Conservation (phyloP, 306 rosid species). For the Ziziphus jujuba region DNA sequence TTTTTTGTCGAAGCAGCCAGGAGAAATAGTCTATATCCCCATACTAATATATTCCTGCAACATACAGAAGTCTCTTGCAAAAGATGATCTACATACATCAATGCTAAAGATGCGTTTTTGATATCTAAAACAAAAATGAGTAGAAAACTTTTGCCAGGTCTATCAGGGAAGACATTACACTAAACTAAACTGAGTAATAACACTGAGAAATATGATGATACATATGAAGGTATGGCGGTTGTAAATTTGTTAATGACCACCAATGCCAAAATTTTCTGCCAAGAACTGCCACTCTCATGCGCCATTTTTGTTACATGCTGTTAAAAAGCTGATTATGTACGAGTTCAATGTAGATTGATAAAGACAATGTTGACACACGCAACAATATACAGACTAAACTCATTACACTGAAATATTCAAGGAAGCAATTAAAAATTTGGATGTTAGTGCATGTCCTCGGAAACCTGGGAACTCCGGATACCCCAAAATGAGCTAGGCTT, state of each 20-base stretch:
- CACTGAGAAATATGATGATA: no score
- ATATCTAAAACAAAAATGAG: no score
- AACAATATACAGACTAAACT: conserved; percentile 15
- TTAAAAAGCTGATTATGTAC: not conserved
- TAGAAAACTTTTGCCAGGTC: no score
- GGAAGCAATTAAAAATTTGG: not conserved
- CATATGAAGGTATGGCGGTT: no score
- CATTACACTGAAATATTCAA: not conserved
- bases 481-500: conserved; percentile 87
- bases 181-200: no score
- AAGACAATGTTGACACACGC: not conserved
- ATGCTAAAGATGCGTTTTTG: no score
- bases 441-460: conserved; percentile 43
- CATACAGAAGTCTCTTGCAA: no score
- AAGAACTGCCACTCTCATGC: not conserved
- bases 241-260: not conserved
- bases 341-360: not conserved
- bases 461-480: conserved; percentile 73
- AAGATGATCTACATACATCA: no score
- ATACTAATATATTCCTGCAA: no score
- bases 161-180: no score
- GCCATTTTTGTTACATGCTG: not conserved
- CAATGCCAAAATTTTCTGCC: not conserved
- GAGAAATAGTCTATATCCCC: no score
- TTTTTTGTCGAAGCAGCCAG: no score